Conservation (phyloP, 805 yeast genomes). For the Wickerhamomyces xylosicus region DNA sequence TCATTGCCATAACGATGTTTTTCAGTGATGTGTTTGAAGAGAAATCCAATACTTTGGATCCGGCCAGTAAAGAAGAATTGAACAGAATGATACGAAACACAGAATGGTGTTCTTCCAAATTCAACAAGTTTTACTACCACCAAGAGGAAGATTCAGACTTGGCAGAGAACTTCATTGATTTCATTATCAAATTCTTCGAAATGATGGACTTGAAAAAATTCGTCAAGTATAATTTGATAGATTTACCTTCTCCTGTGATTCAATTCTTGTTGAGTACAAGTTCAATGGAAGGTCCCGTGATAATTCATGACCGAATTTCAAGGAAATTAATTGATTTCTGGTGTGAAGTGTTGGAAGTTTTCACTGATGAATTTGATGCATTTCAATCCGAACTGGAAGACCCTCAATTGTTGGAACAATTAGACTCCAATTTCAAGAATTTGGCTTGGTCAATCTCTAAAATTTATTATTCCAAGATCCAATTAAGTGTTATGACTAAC, state of each 20-base stretch:
- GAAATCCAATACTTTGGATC: not conserved
- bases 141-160: not conserved
- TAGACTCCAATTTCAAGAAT: slow-evolving; percentile 21
- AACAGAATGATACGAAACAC: no score
- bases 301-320: slow-evolving; percentile 23
- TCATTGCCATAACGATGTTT: not conserved
- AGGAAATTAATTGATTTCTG: slow-evolving; percentile 54
- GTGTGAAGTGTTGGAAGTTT: slow-evolving; percentile 54
- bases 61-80: not conserved
- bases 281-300: not conserved
- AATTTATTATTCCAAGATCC: slow-evolving; percentile 63
- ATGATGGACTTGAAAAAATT: not conserved
- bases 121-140: no score
- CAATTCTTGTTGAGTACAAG: not conserved
- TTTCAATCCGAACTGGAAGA: slow-evolving; percentile 22
- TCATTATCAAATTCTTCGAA: not conserved
- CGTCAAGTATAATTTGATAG: not conserved
- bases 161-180: not conserved
- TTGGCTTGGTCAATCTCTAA: slow-evolving; percentile 43
- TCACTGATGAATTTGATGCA: slow-evolving; percentile 37
- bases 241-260: not conserved
- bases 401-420: slow-evolving; percentile 23
- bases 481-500: slow-evolving; percentile 28
- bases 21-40: not conserved
- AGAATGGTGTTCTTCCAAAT: no score